Evolutionary conservation across 2,329 filamentous ascomycete species (phyloP).

Genomic region (Pyricularia sp.): DNA sequence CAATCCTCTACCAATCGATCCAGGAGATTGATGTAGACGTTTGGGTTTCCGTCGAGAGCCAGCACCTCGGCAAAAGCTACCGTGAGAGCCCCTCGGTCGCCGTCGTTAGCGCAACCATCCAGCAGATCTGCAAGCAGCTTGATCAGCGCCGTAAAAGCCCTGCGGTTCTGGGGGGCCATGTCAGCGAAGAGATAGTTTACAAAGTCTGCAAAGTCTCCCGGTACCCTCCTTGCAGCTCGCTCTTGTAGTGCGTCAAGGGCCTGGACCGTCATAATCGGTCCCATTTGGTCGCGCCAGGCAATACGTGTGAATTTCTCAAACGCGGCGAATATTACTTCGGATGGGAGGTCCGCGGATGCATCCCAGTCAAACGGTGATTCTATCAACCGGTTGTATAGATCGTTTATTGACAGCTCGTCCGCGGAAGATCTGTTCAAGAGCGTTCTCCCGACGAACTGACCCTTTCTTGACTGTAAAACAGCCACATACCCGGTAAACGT

Average conservation of each 20-base stretch:
- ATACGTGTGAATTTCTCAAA: constrained; percentile 90
- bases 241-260: constrained; percentile 67
- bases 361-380: constrained; percentile 76
- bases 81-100: constrained; percentile 80
- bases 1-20: constrained; percentile 86
- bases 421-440: constrained; percentile 61
- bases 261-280: constrained; percentile 66
- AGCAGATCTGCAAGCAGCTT: constrained; percentile 80
- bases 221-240: constrained; percentile 54
- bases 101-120: constrained; percentile 83
- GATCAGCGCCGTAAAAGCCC: constrained; percentile 75
- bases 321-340: constrained; percentile 80
- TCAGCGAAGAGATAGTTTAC: constrained; percentile 55
- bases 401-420: constrained; percentile 76
- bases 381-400: constrained; percentile 80
- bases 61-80: constrained; percentile 83
- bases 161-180: constrained; percentile 59
- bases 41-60: constrained; percentile 65
- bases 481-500: constrained; percentile 78
- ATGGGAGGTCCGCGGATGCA: constrained; percentile 61
- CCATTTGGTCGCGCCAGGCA: constrained; percentile 84
- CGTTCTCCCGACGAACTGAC: constrained; percentile 72
- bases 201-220: constrained; percentile 64
- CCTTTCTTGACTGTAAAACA: constrained; percentile 74
- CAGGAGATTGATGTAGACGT: constrained; percentile 78